A percentile compares a stretch with the other conserved stretches of the same genome.
Evolutionary conservation across 345 rosid genomes (phyloP).

Genomic region (Pseudoturritis turrita): DNA sequence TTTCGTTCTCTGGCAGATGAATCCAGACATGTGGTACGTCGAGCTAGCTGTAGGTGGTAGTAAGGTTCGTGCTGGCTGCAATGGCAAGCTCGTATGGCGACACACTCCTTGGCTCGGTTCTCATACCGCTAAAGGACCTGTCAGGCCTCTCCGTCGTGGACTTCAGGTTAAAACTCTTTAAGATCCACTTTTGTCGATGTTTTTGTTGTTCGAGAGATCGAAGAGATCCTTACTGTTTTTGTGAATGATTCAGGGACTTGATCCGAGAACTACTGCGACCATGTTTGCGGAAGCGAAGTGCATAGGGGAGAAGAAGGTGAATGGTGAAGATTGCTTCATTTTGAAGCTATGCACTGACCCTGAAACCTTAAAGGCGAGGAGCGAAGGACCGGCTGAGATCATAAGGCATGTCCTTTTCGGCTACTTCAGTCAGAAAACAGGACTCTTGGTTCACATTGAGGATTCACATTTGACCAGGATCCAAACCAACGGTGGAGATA

Average conservation of each 20-base stretch:
- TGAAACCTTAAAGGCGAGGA: conserved; percentile 66
- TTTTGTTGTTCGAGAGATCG: neutral
- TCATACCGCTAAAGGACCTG: conserved; percentile 83
- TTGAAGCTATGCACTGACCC: conserved; percentile 77
- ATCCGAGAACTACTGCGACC: conserved; percentile 76
- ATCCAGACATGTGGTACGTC: conserved; percentile 96
- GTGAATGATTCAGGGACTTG: conserved; percentile 63
- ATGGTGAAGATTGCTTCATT: conserved; percentile 89
- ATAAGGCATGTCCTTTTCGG: conserved; percentile 81
- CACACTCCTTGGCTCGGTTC: conserved; percentile 97
- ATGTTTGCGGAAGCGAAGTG: conserved; percentile 85
- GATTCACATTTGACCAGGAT: conserved; percentile 85
- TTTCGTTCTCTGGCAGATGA: conserved; percentile 95
- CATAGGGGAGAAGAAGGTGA: conserved; percentile 72
- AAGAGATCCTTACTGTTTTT: neutral
- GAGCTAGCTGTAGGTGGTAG: conserved; percentile 85
- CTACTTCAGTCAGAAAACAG: conserved; percentile 89
- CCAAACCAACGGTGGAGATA: conserved; percentile 74
- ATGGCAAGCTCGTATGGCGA: conserved; percentile 88
- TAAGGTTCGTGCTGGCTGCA: conserved; percentile 89
- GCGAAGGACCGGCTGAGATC: conserved; percentile 91
- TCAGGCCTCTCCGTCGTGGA: conserved; percentile 84
- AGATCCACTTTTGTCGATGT: neutral
- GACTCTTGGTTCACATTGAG: conserved; percentile 79
- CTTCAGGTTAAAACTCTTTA: conserved; percentile 54